Conservation (phyloP, 495 filamentous ascomycete genomes). For the Talaromyces ruber region DNA sequence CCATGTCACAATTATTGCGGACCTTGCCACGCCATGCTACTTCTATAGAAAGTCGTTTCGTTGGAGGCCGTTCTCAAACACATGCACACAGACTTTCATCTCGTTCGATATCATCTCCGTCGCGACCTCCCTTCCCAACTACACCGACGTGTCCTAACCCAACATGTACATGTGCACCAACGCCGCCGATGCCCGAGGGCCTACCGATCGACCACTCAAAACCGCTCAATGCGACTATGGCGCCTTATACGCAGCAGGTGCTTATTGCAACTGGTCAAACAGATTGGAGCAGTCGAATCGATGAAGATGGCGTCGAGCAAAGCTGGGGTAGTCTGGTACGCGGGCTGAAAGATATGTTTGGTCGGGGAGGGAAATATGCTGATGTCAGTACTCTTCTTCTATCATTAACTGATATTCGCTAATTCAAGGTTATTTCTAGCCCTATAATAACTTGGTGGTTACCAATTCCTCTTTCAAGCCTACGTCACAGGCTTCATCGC, state of each 20-base stretch:
- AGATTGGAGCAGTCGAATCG: slow-evolving; percentile 70
- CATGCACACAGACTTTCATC: not conserved
- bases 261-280: slow-evolving; percentile 68
- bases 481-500: slow-evolving; percentile 22
- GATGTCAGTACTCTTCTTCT: slow-evolving; percentile 43
- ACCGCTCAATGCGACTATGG: slow-evolving; percentile 64
- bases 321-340: slow-evolving; percentile 54
- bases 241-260: slow-evolving; percentile 72
- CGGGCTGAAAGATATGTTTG: slow-evolving; percentile 58
- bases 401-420: not conserved
- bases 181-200: slow-evolving; percentile 53
- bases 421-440: slow-evolving; percentile 40
- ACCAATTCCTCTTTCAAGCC: slow-evolving; percentile 62
- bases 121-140: slow-evolving; percentile 28
- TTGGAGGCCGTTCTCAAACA: not conserved
- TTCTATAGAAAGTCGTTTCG: not conserved
- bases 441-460: slow-evolving; percentile 67
- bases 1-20: not conserved
- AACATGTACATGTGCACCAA: slow-evolving; percentile 59
- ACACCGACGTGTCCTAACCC: slow-evolving; percentile 60
- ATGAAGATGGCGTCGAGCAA: slow-evolving; percentile 46
- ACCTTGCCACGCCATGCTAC: not conserved
- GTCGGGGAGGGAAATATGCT: slow-evolving; percentile 54
- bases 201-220: slow-evolving; percentile 69
- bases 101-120: not conserved